These are phyloP conservation scores for Lasiosphaeria miniovina DNA, from an alignment of 495 filamentous ascomycete species.

Conservation along the genomic window DNA sequence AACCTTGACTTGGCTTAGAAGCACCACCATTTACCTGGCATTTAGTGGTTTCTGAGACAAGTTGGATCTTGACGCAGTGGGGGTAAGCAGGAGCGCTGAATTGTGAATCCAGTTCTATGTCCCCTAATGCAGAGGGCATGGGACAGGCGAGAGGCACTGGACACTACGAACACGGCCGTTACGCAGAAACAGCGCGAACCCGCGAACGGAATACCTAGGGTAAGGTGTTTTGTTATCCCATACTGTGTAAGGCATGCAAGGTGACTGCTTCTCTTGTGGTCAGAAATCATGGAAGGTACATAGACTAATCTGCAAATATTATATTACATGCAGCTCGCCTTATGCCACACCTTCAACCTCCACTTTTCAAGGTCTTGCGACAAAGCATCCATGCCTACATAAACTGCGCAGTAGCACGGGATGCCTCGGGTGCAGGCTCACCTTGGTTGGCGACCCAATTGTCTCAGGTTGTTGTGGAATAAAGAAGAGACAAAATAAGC, in stretches of 20 bases:
- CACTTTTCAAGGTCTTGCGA: slow-evolving; percentile 15
- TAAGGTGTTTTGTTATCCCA: no score
- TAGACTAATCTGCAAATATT: background rate
- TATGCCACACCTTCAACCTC: slow-evolving; percentile 16
- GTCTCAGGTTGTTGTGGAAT: slow-evolving; percentile 14
- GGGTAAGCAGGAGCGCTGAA: background rate
- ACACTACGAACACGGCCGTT: no score
- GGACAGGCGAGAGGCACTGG: background rate
- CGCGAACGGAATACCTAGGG: no score
- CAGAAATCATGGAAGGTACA: no score
- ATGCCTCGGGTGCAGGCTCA: slow-evolving; percentile 20
- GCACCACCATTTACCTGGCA: no score
- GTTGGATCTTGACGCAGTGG: background rate
- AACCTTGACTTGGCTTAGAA: no score
- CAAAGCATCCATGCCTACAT: slow-evolving; percentile 16
- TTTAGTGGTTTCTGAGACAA: no score
- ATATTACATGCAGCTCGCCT: slow-evolving; percentile 31
- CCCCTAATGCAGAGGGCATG: background rate
- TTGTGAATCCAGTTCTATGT: slow-evolving; percentile 6
- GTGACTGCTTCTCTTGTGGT: no score
- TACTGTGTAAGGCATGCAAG: no score
- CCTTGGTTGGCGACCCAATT: background rate
- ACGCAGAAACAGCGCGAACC: no score
- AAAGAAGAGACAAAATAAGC: slow-evolving; percentile 10
- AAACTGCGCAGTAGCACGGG: background rate